A percentile compares a stretch with the other conserved stretches of the same genome.
Evolutionary conservation across 2,329 filamentous ascomycete genomes (phyloP).

Genomic region (Anthostomella pinea): DNA sequence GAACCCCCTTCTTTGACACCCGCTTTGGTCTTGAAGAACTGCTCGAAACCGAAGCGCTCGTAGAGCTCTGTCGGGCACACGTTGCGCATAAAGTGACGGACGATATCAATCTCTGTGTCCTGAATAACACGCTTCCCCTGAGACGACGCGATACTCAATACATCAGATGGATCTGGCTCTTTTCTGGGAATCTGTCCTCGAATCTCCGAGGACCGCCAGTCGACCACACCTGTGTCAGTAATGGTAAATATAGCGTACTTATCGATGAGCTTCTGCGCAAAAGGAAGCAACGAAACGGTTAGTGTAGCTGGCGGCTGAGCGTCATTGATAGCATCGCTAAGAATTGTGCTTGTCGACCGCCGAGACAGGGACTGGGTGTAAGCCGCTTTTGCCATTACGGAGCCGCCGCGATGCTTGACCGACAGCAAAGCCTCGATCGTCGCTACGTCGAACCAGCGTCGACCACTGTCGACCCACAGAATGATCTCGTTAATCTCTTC

Average conservation of each 20-base stretch:
- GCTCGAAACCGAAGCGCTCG: constrained; percentile 32
- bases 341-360: constrained; percentile 11
- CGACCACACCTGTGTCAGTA: constrained; percentile 25
- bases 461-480: constrained; percentile 31
- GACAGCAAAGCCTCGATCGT: constrained; percentile 30
- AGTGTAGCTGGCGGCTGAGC: constrained; percentile 9
- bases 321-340: constrained; percentile 1
- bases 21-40: constrained; percentile 32
- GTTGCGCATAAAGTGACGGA: constrained; percentile 31
- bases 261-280: constrained; percentile 27
- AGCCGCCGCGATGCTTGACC: constrained; percentile 23
- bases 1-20: constrained; percentile 28
- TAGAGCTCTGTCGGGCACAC: constrained; percentile 34
- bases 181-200: constrained; percentile 22
- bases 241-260: constrained; percentile 30
- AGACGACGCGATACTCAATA: neutral
- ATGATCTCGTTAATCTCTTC: constrained; percentile 38
- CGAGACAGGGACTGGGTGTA: constrained; percentile 7
- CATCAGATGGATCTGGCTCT: constrained; percentile 11
- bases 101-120: constrained; percentile 31
- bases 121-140: constrained; percentile 22
- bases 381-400: constrained; percentile 1
- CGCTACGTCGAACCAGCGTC: constrained; percentile 23
- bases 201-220: constrained; percentile 30
- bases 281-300: constrained; percentile 30